A percentile compares a stretch with the other conserved stretches of the same genome.
Conservation (phyloP, 169 alveolate genomes). For the Plasmodium vivax region DNA sequence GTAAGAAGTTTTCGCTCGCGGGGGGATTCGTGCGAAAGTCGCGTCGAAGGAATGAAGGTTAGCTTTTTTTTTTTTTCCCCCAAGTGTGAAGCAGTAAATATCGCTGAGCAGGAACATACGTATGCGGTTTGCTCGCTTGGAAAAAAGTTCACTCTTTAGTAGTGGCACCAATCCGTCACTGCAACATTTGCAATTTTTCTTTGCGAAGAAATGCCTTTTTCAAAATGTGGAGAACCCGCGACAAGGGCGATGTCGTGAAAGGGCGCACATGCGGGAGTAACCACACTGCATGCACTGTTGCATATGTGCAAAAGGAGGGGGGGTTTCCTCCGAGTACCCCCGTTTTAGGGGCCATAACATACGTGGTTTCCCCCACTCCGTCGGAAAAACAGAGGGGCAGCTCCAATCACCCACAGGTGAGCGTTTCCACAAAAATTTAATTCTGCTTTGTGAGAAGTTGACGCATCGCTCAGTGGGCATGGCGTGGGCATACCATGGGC, state of each 20-base stretch:
- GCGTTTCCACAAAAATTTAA: background rate
- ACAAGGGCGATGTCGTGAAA: background rate
- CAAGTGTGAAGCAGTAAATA: background rate
- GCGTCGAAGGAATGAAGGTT: background rate
- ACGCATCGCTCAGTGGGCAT: background rate
- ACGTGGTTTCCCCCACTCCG: background rate
- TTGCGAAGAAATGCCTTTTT: background rate
- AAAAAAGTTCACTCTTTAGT: background rate
- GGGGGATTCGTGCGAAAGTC: background rate
- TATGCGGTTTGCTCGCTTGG: background rate
- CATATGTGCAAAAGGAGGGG: background rate
- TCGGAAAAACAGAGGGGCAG: background rate
- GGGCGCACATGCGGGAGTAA: background rate
- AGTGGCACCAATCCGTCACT: background rate
- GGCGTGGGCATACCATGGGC: background rate
- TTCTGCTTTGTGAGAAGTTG: background rate
- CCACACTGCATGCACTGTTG: background rate
- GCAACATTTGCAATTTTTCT: background rate
- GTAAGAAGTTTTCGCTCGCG: background rate
- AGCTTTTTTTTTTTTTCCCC: background rate
- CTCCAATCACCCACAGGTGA: background rate
- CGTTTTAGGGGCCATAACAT: too few relatives aligned
- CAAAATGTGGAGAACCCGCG: background rate
- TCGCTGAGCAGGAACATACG: background rate
- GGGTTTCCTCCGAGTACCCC: background rate